Base-by-base conservation (phyloP, 192 early-diverging fungal species). In the Spizellomyces sp. region DNA sequence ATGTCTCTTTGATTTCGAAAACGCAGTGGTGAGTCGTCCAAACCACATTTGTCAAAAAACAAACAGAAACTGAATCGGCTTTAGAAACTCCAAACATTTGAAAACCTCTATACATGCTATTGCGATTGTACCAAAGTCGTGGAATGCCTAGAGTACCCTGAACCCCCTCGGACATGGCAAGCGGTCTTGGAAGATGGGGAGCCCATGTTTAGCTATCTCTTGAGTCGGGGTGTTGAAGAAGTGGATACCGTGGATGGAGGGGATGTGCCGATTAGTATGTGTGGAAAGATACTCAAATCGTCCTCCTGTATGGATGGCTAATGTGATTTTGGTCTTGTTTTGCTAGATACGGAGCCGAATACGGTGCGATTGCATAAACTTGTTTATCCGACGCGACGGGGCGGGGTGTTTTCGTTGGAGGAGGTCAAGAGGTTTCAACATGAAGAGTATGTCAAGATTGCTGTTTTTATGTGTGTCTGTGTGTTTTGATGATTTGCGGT, bases 51-150 rank as follows among this genome's bases (percentile, higher is more conserved):
- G 22, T 48, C 27, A 36, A 36, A 36, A 36, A 36, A 3, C 27
- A 36, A 36, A 3, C 0, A 2, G 1, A 36, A 36, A 36, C 27
- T 36, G 27, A 36, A 0, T 69, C 45, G 15, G 46, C 60, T n/a
- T 21, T 61, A 79, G 79, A 47, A 79, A 52, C 66, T 90, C 44
- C 87, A 88, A 64, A 72, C 81, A 15, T 91, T 91, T 60, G 75
- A 83, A 47, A 76, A 77, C 48, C 84, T 94, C 22, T 98, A 93
- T 78, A 94, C 93, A 6, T 95, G 90, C 57, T 98, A 96, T 78
- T 98, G 96, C 81, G 95, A 97, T 76, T 97, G 93, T 69, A 93
- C 87, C 56, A 95, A 94, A 79, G 92, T 97, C 66, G 90, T 97
- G 52, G 78, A 88, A 59, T 86, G 81, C 62, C 70, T 92, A 9